Evolutionary conservation across 805 yeast species (phyloP), one percentile per base, ranked within the genome.

Genomic region (Candida ulmi): DNA sequence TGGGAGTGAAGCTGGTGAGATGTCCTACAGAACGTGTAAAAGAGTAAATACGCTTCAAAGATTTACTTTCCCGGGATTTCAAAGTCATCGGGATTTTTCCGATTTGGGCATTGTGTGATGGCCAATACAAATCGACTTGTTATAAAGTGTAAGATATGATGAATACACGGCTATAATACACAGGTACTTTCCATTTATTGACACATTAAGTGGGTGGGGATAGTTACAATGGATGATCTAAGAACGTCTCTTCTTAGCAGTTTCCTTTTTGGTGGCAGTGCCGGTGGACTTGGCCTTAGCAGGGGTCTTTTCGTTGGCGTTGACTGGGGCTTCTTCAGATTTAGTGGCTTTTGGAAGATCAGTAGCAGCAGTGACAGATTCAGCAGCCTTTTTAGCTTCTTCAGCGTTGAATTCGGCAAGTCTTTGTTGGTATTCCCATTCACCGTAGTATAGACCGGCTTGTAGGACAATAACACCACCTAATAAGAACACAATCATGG

Each of bases 371-470:
- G 36, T 40, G n/a, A 36, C 33, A 11, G 29, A 29, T 19, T 21
- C 33, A n/a, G 33, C 36, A 17, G 45, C 43, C 18, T 45, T 41
- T 38, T 44, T 50, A 4, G 55, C 58, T 41, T 61, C 66, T 42
- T 59, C 58, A n/a, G 51, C 51, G 36, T 51, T 46, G 43, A 62
- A 65, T 17, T 38, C 43, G 19, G 50, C 54, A 36, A 67, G 48
- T 55, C 71, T 62, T 31, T 55, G 58, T 43, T 63, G 60, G 47
- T 60, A 65, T 19, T 79, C 83, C 74, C 78, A 72, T 52, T 76
- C 77, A 24, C 95, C 95, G 65, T 84, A 91, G 75, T 84, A 87
- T 55, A 91, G 73, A 28, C 97, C 97, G 38, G 76, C 80, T 66
- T 93, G 98, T 50, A 93, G 72, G 9, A 85, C 70, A 32, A 88